Evolutionary conservation across 306 rosid species (phyloP).

Genomic region (Clitoria ternatea): DNA sequence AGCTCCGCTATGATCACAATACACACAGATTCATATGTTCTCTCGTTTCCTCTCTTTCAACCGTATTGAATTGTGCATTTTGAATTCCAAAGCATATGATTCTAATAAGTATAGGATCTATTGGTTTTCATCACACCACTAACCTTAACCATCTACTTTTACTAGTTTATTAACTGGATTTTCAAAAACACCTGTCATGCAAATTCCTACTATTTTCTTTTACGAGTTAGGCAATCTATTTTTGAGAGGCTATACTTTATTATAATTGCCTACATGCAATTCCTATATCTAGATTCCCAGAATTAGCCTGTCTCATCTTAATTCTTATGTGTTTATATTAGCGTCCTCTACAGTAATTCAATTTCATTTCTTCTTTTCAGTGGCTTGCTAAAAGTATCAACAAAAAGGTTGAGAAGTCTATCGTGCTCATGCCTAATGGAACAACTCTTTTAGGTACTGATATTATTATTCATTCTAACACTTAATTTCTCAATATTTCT

Average conservation of each 20-base stretch:
- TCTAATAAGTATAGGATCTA: background rate
- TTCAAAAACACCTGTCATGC: background rate
- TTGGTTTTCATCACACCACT: background rate
- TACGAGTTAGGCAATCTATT: background rate
- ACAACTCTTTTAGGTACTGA: constrained; percentile 48
- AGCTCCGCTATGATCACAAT: too few relatives aligned
- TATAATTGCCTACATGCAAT: background rate
- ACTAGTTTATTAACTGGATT: background rate
- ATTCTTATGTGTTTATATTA: background rate
- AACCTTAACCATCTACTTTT: background rate
- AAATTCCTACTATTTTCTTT: background rate
- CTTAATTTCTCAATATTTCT: constrained; percentile 13
- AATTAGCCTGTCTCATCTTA: background rate
- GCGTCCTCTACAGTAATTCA: constrained; percentile 9
- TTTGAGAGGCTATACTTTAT: background rate
- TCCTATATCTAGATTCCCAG: background rate
- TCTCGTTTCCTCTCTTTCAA: too few relatives aligned
- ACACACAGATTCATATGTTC: too few relatives aligned
- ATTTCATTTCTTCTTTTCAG: constrained; percentile 43
- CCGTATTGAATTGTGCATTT: background rate
- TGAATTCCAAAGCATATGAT: background rate
- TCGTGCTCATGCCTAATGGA: constrained; percentile 47
- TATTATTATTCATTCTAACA: constrained; percentile 17
- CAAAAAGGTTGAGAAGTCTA: constrained; percentile 52
- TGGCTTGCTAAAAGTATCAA: constrained; percentile 73